A percentile compares a stretch with the other conserved stretches of the same genome.
Conservation (phyloP, 2,329 filamentous ascomycete genomes). For the Phaeoacremonium minimum region DNA sequence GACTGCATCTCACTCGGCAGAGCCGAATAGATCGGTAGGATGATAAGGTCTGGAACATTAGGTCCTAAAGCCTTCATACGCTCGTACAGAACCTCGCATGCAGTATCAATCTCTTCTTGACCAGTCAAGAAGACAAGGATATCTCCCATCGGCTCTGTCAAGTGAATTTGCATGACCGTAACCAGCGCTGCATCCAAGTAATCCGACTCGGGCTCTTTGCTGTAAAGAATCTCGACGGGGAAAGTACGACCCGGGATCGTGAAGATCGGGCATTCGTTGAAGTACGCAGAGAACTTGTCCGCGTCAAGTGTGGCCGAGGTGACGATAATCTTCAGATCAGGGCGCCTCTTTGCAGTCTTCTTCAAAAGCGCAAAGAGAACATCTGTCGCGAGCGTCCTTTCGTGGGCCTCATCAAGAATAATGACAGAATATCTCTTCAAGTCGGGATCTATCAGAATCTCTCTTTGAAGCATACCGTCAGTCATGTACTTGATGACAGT, state of each 20-base stretch:
- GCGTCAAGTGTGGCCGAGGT: slow-evolving; percentile 95
- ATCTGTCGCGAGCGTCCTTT: slow-evolving; percentile 92
- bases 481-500: slow-evolving; percentile 99
- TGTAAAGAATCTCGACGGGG: slow-evolving; percentile 95
- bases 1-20: slow-evolving; percentile 92
- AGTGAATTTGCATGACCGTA: slow-evolving; percentile 96
- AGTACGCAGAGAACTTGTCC: slow-evolving; percentile 95
- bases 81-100: slow-evolving; percentile 87
- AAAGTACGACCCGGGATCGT: slow-evolving; percentile 93
- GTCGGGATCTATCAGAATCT: slow-evolving; percentile 89
- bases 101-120: slow-evolving; percentile 95
- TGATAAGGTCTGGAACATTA: slow-evolving; percentile 84
- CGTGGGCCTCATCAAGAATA: slow-evolving; percentile 97
- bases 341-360: slow-evolving; percentile 80
- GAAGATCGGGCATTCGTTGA: slow-evolving; percentile 93
- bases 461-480: slow-evolving; percentile 94
- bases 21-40: slow-evolving; percentile 93
- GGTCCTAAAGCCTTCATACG: slow-evolving; percentile 94
- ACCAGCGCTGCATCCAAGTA: slow-evolving; percentile 92
- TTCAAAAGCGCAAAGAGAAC: slow-evolving; percentile 92
- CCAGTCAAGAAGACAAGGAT: slow-evolving; percentile 97
- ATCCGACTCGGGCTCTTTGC: slow-evolving; percentile 88
- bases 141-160: slow-evolving; percentile 87
- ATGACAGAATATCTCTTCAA: slow-evolving; percentile 89
- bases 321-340: slow-evolving; percentile 91